Conservation (phyloP, 1,284 basidiomycete genomes). For the Puccinia polysora region DNA sequence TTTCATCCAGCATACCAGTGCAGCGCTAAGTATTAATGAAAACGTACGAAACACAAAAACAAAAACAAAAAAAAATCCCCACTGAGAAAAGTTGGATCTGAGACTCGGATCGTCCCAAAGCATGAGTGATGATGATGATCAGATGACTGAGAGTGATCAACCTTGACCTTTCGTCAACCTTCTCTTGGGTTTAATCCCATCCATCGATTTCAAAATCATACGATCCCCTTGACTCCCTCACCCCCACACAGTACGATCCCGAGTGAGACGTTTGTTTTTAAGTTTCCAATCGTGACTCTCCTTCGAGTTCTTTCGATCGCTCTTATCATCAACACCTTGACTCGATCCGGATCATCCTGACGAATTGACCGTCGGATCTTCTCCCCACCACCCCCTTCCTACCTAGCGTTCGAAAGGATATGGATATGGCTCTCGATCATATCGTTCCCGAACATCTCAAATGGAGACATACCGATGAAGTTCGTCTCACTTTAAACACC, state of each 20-base stretch:
- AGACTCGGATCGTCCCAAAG: neutral
- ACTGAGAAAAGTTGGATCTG: no score
- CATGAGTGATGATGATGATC: no score
- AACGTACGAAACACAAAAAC: conserved; percentile 46
- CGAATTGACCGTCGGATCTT: neutral
- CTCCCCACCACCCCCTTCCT: neutral
- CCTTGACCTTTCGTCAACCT: no score
- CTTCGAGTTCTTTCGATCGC: neutral
- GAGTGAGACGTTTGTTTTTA: conserved; percentile 24
- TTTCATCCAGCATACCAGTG: conserved; percentile 53
- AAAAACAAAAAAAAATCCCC: no score
- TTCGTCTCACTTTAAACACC: no score
- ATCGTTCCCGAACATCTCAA: conserved; percentile 51
- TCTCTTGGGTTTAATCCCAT: no score
- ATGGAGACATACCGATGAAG: conserved; percentile 51
- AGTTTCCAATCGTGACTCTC: no score
- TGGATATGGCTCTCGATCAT: conserved; percentile 53
- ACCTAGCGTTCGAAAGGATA: conserved; percentile 50
- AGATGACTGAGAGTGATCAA: no score
- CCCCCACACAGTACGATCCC: conserved; percentile 30
- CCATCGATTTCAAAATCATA: neutral
- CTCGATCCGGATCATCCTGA: neutral
- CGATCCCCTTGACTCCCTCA: no score
- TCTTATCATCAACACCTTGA: neutral
- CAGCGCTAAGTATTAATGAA: conserved; percentile 52